phyloP scores from a whole-genome alignment of 768 basidiomycete genomes.

The Lentinula lateritia region DNA sequence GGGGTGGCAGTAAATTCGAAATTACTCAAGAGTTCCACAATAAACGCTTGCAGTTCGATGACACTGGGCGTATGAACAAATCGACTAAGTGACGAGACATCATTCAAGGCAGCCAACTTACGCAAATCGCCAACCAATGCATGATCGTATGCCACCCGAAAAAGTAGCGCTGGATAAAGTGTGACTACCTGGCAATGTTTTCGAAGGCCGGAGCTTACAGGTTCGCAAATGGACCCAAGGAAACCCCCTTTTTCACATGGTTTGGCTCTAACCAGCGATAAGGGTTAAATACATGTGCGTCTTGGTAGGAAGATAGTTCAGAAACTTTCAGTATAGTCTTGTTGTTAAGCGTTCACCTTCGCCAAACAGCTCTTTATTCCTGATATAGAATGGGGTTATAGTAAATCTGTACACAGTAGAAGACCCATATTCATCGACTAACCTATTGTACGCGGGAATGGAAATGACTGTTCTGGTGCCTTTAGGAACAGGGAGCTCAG shows the following conservation, averaged over 20 bases:
- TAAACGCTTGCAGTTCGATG: constrained; percentile 51
- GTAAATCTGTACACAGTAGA: constrained; percentile 24
- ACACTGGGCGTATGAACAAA: constrained; percentile 19
- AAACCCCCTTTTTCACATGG: constrained; percentile 18
- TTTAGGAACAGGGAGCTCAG: constrained; percentile 27
- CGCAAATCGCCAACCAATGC: constrained; percentile 26
- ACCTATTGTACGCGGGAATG: constrained; percentile 32
- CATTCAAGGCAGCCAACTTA: constrained; percentile 6
- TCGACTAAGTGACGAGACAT: neutral
- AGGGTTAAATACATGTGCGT: constrained; percentile 34
- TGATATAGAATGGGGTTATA: neutral
- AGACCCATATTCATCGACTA: constrained; percentile 15
- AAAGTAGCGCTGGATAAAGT: constrained; percentile 16
- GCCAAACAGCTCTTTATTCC: constrained; percentile 33
- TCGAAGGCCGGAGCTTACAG: constrained; percentile 18
- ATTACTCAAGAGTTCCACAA: constrained; percentile 48
- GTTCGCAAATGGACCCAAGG: constrained; percentile 26
- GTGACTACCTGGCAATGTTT: neutral
- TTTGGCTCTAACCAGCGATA: constrained; percentile 29
- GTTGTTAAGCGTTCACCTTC: constrained; percentile 5
- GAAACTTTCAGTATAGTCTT: neutral
- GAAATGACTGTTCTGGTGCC: constrained; percentile 29
- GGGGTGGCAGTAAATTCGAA: constrained; percentile 46
- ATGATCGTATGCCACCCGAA: constrained; percentile 18
- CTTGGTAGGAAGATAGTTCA: constrained; percentile 6